Percentiles rank a stretch among this genome's conserved stretches.
phyloP scores from a whole-genome alignment of 768 basidiomycete species.

The Collybia mongolica region DNA sequence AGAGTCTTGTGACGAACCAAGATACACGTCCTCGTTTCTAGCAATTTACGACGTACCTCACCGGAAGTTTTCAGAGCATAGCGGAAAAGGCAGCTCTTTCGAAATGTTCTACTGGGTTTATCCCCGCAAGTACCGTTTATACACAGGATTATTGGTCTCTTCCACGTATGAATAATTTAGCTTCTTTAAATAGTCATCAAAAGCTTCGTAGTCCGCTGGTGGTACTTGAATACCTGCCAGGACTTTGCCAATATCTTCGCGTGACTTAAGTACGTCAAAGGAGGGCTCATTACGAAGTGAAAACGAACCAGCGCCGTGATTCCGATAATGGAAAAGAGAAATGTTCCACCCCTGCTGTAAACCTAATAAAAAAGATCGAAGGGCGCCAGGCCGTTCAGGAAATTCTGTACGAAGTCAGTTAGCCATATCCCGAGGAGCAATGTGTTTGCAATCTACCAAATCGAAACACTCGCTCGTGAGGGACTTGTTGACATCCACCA shows the following conservation, averaged over 20 bases:
- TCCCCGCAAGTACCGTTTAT: slow-evolving; percentile 64
- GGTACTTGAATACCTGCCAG: slow-evolving; percentile 94
- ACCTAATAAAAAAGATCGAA: slow-evolving; percentile 86
- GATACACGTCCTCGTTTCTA: too few species aligned
- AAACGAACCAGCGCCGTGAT: slow-evolving; percentile 88
- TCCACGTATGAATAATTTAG: slow-evolving; percentile 90
- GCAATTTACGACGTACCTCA: too few species aligned
- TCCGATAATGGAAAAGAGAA: slow-evolving; percentile 95
- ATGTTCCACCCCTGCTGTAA: slow-evolving; percentile 91
- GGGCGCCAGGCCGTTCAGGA: slow-evolving; percentile 90
- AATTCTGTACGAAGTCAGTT: slow-evolving; percentile 60
- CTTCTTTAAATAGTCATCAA: slow-evolving; percentile 71
- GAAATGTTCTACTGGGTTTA: slow-evolving; percentile 10
- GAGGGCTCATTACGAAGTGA: neutral
- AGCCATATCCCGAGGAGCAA: slow-evolving; percentile 1
- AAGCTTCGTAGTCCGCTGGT: slow-evolving; percentile 58
- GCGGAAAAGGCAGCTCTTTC: neutral
- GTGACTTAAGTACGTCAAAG: slow-evolving; percentile 4
- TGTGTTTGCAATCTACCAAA: slow-evolving; percentile 70
- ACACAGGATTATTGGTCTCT: slow-evolving; percentile 88
- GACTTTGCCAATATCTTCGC: slow-evolving; percentile 85
- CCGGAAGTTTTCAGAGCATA: too few species aligned
- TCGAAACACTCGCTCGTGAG: slow-evolving; percentile 85
- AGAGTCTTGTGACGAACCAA: too few species aligned
- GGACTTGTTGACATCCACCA: slow-evolving; percentile 76